These are phyloP conservation scores for Rosa chinensis DNA, from an alignment of 306 rosid species.

Conservation along the genomic window DNA sequence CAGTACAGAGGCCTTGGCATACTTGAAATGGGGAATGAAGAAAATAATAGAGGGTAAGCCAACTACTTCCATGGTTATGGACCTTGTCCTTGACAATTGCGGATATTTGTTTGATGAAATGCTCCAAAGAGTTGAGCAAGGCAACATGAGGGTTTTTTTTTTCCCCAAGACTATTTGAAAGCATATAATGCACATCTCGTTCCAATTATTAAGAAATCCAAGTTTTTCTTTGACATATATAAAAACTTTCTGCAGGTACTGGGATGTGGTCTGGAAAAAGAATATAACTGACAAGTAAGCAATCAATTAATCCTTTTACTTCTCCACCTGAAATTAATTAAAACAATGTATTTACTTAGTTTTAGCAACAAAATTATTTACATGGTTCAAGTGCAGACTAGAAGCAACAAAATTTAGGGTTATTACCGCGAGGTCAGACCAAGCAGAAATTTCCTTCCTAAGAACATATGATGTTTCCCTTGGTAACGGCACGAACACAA, in stretches of 20 bases:
- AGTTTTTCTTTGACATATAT: background rate
- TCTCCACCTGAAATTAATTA: background rate
- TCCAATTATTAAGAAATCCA: background rate
- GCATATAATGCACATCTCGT: too few relatives aligned
- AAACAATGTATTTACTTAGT: background rate
- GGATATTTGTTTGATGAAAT: background rate
- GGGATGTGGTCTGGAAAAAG: conserved; percentile 63
- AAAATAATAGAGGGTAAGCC: conserved; percentile 61
- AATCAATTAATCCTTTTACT: background rate
- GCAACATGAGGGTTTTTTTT: too few relatives aligned
- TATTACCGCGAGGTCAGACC: conserved; percentile 23
- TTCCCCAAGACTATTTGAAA: background rate
- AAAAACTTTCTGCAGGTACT: conserved; percentile 42
- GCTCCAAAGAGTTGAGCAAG: background rate
- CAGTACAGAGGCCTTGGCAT: conserved; percentile 45
- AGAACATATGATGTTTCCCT: conserved; percentile 44
- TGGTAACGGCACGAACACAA: background rate
- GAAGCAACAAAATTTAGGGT: conserved; percentile 37
- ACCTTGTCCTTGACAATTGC: background rate
- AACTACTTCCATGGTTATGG: background rate
- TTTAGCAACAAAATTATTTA: background rate
- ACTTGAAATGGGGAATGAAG: conserved; percentile 28
- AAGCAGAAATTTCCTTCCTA: conserved; percentile 67
- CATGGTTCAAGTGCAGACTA: conserved; percentile 37
- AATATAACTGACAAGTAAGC: conserved; percentile 44